Percentiles rank a stretch among this genome's conserved stretches.
These are phyloP conservation scores for Tolypocladium inflatum DNA, from an alignment of 2,329 filamentous ascomycete genomes.

Conservation along the genomic window DNA sequence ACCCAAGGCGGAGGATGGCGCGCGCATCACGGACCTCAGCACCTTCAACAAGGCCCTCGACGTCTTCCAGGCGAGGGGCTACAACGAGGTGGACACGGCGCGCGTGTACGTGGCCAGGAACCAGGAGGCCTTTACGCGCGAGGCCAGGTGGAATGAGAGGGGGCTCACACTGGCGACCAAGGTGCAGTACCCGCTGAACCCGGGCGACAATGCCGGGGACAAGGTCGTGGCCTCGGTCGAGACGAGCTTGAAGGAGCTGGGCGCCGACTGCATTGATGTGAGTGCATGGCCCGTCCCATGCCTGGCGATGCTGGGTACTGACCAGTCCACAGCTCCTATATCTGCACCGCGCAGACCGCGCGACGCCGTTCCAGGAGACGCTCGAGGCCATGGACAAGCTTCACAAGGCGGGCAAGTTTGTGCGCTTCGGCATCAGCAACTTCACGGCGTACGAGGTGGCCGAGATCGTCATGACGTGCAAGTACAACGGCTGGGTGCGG, in stretches of 20 bases:
- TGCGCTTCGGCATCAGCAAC: constrained; percentile 71
- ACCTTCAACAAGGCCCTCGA: constrained; percentile 67
- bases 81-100: constrained; percentile 80
- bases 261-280: constrained; percentile 62
- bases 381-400: constrained; percentile 69
- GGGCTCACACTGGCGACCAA: constrained; percentile 75
- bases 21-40: constrained; percentile 57
- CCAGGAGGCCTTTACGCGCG: constrained; percentile 70
- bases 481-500: constrained; percentile 70
- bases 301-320: background rate
- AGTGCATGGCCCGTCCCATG: constrained; percentile 13
- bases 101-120: constrained; percentile 60
- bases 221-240: constrained; percentile 58
- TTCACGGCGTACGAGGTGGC: constrained; percentile 83
- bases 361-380: constrained; percentile 69
- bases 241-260: constrained; percentile 60
- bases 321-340: constrained; percentile 24
- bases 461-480: constrained; percentile 72
- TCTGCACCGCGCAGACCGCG: constrained; percentile 40
- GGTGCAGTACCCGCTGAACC: constrained; percentile 49
- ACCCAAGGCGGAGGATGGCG: constrained; percentile 50
- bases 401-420: constrained; percentile 80
- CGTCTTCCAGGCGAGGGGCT: constrained; percentile 66
- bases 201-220: constrained; percentile 52
- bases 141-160: constrained; percentile 69